Conservation (phyloP, 2,329 filamentous ascomycete genomes). For the Aspergillus niger region DNA sequence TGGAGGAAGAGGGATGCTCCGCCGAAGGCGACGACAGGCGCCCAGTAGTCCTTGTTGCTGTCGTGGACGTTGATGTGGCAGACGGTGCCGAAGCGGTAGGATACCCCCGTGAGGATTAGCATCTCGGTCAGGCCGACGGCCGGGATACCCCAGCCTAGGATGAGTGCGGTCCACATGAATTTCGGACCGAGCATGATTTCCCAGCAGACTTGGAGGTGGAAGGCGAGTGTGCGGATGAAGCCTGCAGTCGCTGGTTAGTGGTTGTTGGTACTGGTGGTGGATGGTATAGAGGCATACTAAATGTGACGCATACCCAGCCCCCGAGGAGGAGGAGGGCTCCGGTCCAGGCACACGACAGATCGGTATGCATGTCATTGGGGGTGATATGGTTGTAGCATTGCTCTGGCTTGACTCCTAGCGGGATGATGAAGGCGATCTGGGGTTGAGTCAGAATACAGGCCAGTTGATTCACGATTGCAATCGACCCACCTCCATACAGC, state of each 20-base stretch:
- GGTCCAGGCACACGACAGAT: conserved; percentile 80
- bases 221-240: conserved; percentile 83
- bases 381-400: conserved; percentile 91
- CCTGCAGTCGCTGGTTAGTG: conserved; percentile 45
- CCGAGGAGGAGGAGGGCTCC: conserved; percentile 84
- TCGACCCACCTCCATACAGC: conserved; percentile 73
- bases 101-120: conserved; percentile 84
- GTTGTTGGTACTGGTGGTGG: not conserved
- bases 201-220: conserved; percentile 98
- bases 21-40: conserved; percentile 78
- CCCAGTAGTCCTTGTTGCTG: conserved; percentile 85
- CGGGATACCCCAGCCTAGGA: conserved; percentile 81
- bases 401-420: conserved; percentile 73
- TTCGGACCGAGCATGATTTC: conserved; percentile 82
- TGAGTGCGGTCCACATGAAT: conserved; percentile 85
- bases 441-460: not conserved
- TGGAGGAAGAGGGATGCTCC: conserved; percentile 77
- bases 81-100: conserved; percentile 85
- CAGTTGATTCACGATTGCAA: not conserved
- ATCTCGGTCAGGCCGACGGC: conserved; percentile 73
- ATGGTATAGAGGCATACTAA: conserved; percentile 56
- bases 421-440: conserved; percentile 86
- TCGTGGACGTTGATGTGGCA: conserved; percentile 94
- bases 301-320: conserved; percentile 80
- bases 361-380: conserved; percentile 86